Conservation (phyloP, 768 basidiomycete species). For the Neoboletus subvelutipes region DNA sequence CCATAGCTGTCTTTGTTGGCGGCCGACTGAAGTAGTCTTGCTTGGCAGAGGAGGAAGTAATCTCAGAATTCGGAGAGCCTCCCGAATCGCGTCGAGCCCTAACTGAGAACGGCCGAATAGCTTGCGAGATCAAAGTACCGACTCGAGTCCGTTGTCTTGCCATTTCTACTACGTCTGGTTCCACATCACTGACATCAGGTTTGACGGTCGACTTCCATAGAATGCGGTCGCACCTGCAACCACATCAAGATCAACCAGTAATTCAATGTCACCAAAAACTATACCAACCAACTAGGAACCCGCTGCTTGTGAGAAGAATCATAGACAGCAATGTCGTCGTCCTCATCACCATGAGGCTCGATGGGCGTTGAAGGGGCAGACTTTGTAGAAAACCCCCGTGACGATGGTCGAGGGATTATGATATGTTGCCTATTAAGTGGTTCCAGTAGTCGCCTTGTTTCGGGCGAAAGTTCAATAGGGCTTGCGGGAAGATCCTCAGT, state of each 20-base stretch:
- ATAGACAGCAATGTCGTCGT: constrained; percentile 66
- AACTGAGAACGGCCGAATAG: constrained; percentile 47
- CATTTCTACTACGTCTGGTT: constrained; percentile 33
- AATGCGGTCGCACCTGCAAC: constrained; percentile 76
- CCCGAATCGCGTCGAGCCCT: constrained; percentile 40
- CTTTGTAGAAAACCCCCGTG: constrained; percentile 30
- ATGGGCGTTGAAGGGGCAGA: constrained; percentile 31
- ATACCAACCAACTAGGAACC: constrained; percentile 76
- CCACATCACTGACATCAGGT: constrained; percentile 43
- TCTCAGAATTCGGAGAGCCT: constrained; percentile 31
- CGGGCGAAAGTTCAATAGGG: constrained; percentile 16
- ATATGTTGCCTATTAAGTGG: constrained; percentile 22
- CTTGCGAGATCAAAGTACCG: constrained; percentile 52
- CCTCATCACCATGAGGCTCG: constrained; percentile 38
- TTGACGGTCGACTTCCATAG: constrained; percentile 74
- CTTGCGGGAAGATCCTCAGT: constrained; percentile 25
- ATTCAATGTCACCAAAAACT: neutral
- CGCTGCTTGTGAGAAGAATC: constrained; percentile 80
- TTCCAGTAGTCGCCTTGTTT: constrained; percentile 15
- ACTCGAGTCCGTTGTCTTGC: constrained; percentile 46
- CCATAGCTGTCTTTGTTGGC: constrained; percentile 8
- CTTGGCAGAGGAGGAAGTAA: constrained; percentile 13
- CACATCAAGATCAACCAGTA: constrained; percentile 5
- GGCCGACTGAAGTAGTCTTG: constrained; percentile 25
- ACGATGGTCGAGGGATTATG: constrained; percentile 26